Conservation (phyloP, 768 basidiomycete genomes). For the Crassisporium funariophilum region DNA sequence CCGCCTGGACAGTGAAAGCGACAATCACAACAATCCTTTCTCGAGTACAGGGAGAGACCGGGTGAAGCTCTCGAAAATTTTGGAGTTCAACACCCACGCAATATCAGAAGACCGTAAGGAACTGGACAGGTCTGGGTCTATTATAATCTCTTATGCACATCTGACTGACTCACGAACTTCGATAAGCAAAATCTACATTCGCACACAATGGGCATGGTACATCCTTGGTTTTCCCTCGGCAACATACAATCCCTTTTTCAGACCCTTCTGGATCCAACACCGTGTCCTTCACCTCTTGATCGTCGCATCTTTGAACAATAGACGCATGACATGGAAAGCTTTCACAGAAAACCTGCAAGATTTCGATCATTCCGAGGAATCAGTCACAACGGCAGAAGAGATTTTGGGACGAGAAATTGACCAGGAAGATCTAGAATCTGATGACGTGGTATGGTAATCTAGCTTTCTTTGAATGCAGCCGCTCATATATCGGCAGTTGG, state of each 20-base stretch:
- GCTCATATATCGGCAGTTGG: constrained; percentile 32
- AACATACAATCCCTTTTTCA: constrained; percentile 47
- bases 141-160: constrained; percentile 1
- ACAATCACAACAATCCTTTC: constrained; percentile 26
- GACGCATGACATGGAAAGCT: constrained; percentile 37
- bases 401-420: constrained; percentile 48
- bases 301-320: constrained; percentile 32
- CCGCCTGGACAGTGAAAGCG: constrained; percentile 25
- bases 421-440: constrained; percentile 43
- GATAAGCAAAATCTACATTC: constrained; percentile 62
- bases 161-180: neutral
- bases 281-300: constrained; percentile 52
- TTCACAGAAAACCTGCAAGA: constrained; percentile 39
- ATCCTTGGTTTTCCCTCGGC: constrained; percentile 55
- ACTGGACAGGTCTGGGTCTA: constrained; percentile 48
- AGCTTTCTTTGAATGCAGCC: neutral
- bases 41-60: constrained; percentile 16
- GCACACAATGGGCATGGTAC: constrained; percentile 70
- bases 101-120: constrained; percentile 25
- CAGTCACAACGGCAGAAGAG: constrained; percentile 27
- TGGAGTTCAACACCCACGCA: constrained; percentile 51
- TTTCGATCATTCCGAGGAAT: constrained; percentile 29
- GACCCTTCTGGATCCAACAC: constrained; percentile 51
- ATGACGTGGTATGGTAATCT: constrained; percentile 44
- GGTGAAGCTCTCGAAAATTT: constrained; percentile 44